Percentiles rank a stretch among this genome's conserved stretches.
phyloP scores from a whole-genome alignment of 805 yeast species.

The Pichia gijzeniarum region DNA sequence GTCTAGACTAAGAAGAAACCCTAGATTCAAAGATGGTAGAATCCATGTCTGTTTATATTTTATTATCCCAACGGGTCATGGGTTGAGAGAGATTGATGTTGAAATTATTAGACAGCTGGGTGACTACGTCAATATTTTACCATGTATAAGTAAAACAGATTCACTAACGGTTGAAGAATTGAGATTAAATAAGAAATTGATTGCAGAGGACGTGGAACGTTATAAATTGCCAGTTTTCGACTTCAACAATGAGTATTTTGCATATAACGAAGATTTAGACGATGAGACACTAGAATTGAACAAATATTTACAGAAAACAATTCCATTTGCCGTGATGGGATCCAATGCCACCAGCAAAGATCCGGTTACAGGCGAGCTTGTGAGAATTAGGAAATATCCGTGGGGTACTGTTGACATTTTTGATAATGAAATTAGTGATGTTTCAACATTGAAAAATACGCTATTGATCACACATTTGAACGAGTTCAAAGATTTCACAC shows the following conservation, averaged over 20 bases:
- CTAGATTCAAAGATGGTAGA: constrained; percentile 78
- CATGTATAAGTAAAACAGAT: constrained; percentile 78
- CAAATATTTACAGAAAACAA: constrained; percentile 35
- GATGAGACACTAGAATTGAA: constrained; percentile 29
- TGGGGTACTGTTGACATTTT: constrained; percentile 64
- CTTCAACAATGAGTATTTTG: constrained; percentile 56
- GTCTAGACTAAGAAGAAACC: constrained; percentile 75
- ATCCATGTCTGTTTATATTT: constrained; percentile 77
- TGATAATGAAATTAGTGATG: constrained; percentile 69
- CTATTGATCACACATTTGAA: constrained; percentile 77
- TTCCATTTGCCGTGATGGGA: constrained; percentile 66
- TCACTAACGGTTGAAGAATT: constrained; percentile 66
- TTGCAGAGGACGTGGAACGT: constrained; percentile 68
- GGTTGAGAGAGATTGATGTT: constrained; percentile 66
- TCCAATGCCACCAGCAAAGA: constrained; percentile 38
- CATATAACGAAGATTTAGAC: constrained; percentile 25
- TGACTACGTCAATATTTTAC: constrained; percentile 72
- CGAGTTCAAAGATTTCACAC: constrained; percentile 85
- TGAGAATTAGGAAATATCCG: constrained; percentile 51
- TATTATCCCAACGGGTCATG: constrained; percentile 61
- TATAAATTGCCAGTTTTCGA: constrained; percentile 70
- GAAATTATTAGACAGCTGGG: constrained; percentile 64
- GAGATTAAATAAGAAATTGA: constrained; percentile 62
- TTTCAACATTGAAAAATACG: constrained; percentile 71
- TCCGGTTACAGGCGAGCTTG: constrained; percentile 31